A percentile compares a stretch with the other conserved stretches of the same genome.
Evolutionary conservation across 768 basidiomycete genomes (phyloP).

Genomic region (Lactarius sanguifluus): DNA sequence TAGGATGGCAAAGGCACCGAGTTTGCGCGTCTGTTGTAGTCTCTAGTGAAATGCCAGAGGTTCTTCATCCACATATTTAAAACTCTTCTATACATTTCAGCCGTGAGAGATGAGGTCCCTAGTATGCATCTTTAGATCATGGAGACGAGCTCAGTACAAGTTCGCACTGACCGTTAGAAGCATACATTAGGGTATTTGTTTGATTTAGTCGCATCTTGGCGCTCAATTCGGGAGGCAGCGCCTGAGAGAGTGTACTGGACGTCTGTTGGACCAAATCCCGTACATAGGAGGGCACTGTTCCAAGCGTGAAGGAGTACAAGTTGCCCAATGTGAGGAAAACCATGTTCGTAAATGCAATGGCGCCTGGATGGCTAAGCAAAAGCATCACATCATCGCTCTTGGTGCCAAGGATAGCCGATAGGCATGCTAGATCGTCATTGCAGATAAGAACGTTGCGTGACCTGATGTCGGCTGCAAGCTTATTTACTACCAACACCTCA

Average conservation of each 20-base stretch:
- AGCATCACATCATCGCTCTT: background rate
- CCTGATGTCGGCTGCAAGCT: background rate
- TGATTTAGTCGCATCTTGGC: too few species aligned
- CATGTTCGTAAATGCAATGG: background rate
- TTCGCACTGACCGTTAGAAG: background rate
- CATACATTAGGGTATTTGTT: background rate
- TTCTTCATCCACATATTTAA: conserved; percentile 5
- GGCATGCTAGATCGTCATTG: background rate
- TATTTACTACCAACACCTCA: background rate
- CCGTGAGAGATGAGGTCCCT: background rate
- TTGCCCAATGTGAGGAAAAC: background rate
- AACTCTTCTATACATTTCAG: background rate
- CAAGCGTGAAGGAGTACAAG: too few species aligned
- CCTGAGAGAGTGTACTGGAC: background rate
- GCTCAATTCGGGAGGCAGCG: background rate
- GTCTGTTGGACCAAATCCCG: too few species aligned
- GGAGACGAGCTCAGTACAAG: background rate
- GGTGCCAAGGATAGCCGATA: background rate
- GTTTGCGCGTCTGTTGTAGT: background rate
- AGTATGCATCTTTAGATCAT: background rate
- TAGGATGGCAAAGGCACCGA: too few species aligned
- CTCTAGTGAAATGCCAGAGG: background rate
- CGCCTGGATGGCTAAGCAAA: background rate
- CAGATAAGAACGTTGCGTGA: background rate
- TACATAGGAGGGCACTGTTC: too few species aligned